Evolutionary conservation across 331 rosid species (phyloP), one percentile per base, ranked within the genome.

Genomic region (Malus hybrid): DNA sequence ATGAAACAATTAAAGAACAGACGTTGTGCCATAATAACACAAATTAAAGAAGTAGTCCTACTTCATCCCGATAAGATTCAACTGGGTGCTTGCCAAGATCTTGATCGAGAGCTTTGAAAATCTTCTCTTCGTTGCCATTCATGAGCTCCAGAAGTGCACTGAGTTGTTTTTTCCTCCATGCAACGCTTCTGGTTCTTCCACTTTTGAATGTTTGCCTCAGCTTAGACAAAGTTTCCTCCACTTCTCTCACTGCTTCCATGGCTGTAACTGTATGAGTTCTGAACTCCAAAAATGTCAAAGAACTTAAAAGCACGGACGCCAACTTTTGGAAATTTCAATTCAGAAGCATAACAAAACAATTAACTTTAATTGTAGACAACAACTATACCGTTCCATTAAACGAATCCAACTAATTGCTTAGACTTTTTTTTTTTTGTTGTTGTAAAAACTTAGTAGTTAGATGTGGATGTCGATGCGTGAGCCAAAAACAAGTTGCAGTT

Each of bases 21-120:
- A 52, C 1, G 20, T 16, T 4, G 20, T 16, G 57, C 20, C 57
- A 16, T 16, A 6, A 6, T 16, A 52, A 16, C 57, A 52, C 57
- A 16, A 52, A 2, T 52, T 16, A 19, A 55, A 46, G 32, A 6
- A 32, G 29, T 20, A 20, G 1, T 9, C 33, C 6, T 36, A 91
- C 98, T 96, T 93, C 98, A 18, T 93, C 98, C 3, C 97, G 85
- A 69, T 72, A 93, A 76, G 86, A 75, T 82, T 93, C 98, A 54
- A 73, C 82, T 1, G 86, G 94, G 76, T 87, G 94, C 70, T 93
- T 93, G 10, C 97, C 98, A 80, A 93, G 97, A 91, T 93, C 98
- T 63, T 88, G 88, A 64, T 78, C 9, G 6, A 93, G 97, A 44
- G 88, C 94, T 39, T 80, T 50, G 71, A 67, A 88, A 29, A 93